A percentile compares a stretch with the other conserved stretches of the same genome.
Conservation (phyloP, 2,329 filamentous ascomycete genomes). For the Neonectria neomacrospora region DNA sequence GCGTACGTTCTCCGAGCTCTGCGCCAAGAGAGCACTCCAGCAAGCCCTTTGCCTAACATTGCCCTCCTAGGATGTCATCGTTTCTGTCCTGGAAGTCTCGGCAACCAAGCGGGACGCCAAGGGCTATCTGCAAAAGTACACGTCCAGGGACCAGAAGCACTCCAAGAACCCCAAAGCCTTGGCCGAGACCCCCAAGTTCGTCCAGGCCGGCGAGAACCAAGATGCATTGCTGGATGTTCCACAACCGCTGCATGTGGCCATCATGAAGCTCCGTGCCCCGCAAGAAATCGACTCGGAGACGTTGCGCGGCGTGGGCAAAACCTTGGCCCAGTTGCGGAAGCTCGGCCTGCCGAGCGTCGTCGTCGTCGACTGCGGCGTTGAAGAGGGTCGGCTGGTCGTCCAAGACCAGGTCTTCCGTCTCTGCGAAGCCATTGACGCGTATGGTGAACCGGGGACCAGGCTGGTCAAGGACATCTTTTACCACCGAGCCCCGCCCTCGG, state of each 20-base stretch:
- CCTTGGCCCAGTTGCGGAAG: slow-evolving; percentile 82
- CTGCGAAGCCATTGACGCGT: slow-evolving; percentile 77
- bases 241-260: slow-evolving; percentile 70
- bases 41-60: slow-evolving; percentile 24
- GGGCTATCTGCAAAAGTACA: slow-evolving; percentile 90
- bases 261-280: slow-evolving; percentile 84
- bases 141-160: slow-evolving; percentile 38
- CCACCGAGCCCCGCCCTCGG: slow-evolving; percentile 3
- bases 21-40: background rate
- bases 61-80: slow-evolving; percentile 76
- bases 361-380: slow-evolving; percentile 76
- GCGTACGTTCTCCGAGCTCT: slow-evolving; percentile 38
- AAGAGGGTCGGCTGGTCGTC: slow-evolving; percentile 55
- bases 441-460: slow-evolving; percentile 74
- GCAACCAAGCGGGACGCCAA: slow-evolving; percentile 94
- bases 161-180: slow-evolving; percentile 43
- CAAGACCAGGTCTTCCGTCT: slow-evolving; percentile 77
- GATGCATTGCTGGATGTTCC: slow-evolving; percentile 27
- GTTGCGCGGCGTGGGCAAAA: slow-evolving; percentile 81
- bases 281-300: slow-evolving; percentile 76
- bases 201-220: slow-evolving; percentile 46
- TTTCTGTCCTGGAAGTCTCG: slow-evolving; percentile 87
- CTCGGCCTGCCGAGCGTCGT: slow-evolving; percentile 86
- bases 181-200: slow-evolving; percentile 47
- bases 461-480: slow-evolving; percentile 65